Base-by-base conservation (phyloP, 1,284 basidiomycete species). In the Tilletia horrida region DNA sequence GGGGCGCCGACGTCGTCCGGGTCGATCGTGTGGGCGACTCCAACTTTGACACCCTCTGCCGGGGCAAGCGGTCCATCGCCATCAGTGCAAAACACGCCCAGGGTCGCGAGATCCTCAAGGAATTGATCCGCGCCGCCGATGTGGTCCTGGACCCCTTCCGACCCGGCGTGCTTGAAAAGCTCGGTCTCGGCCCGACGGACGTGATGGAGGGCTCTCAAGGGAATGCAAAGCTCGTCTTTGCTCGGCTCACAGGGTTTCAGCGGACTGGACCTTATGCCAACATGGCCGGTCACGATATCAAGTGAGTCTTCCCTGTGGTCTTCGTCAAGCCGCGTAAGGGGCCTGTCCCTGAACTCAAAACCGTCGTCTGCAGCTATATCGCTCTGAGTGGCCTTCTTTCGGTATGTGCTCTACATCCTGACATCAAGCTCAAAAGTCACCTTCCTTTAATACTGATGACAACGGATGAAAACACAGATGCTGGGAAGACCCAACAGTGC, bases 71-170 rank as follows among this genome's bases (percentile, higher is more conserved):
- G 11, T 91, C 90, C 9, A 84, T 91, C 63, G 84, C 86, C 9
- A 83, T 92, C 62, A 86, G 90, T 71, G 85, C 87, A 6, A 91
- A 90, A 82, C 82, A 84, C 13, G 80, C 84, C 0, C 84, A 84
- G 25, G 91, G 91, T n/a, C 82, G 85, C 57, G 84, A 85, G 14
- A 78, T 87, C n/a, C 77, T 90, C 67, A 84, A 84, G 73, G 85
- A 84, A 65, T 84, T 93, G 68, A 85, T 92, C 29, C 79, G 83
- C n/a, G 77, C 84, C 47, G 88, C 90, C 3, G 91, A 93, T 79
- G 86, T 92, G 16, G 83, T 92, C 59, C 90, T 93, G 73, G 91
- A 93, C 77, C 88, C 91, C 0, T 93, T 90, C 80, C 84, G 91
- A 63, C 90, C 91, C 55, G 91, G 91, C 0, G 90, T 92, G 1